Evolutionary conservation across 139 green algal genomes (phyloP).

Genomic region (Zygnema cylindricum): DNA sequence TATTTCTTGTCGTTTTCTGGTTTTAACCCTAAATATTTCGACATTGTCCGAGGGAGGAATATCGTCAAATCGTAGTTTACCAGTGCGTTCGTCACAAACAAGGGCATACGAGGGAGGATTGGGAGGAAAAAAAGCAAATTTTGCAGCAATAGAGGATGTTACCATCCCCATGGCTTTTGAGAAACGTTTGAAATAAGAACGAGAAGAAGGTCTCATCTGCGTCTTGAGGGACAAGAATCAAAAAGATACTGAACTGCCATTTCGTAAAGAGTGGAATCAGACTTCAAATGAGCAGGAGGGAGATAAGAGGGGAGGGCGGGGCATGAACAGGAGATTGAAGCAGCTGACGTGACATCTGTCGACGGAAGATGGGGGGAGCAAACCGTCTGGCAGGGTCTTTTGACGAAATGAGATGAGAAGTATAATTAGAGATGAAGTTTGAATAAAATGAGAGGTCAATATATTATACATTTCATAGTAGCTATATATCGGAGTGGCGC

Average conservation of each 20-base stretch:
- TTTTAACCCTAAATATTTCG: constrained; percentile 61
- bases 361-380: too few species aligned
- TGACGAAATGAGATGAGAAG: too few species aligned
- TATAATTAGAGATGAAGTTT: too few species aligned
- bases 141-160: constrained; percentile 51
- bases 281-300: too few species aligned
- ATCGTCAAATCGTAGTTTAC: constrained; percentile 1
- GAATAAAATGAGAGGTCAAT: too few species aligned
- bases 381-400: too few species aligned
- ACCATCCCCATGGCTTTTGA: constrained; percentile 42
- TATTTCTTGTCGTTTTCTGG: constrained; percentile 61
- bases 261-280: neutral
- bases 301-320: too few species aligned
- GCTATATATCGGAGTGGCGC: too few species aligned
- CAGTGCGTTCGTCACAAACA: constrained; percentile 21
- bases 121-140: constrained; percentile 85
- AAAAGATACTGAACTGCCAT: neutral
- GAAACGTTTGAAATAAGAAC: neutral
- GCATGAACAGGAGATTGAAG: too few species aligned
- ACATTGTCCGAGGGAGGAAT: constrained; percentile 56
- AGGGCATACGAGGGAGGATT: constrained; percentile 78
- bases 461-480: too few species aligned
- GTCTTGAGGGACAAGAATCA: neutral
- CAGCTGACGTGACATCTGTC: too few species aligned
- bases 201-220: neutral